These are phyloP conservation scores for Moricandia arvensis DNA, from an alignment of 345 rosid species.

Conservation along the genomic window DNA sequence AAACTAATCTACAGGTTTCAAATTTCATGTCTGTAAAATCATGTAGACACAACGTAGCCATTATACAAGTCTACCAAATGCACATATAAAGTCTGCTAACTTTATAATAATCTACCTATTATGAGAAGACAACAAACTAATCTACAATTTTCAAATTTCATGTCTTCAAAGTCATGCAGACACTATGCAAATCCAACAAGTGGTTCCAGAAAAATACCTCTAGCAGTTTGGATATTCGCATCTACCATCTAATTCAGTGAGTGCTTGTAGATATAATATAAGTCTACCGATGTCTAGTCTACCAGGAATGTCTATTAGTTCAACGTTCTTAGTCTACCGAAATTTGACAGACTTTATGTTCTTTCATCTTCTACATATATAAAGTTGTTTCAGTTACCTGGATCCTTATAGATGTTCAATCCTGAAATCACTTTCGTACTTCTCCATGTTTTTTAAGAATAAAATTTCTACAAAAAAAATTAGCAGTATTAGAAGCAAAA, in stretches of 20 bases:
- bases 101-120: background rate
- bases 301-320: background rate
- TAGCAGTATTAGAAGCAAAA: background rate
- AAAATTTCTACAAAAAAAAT: background rate
- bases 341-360: background rate
- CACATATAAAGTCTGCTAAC: too few relatives aligned
- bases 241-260: too few relatives aligned
- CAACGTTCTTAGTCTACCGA: background rate
- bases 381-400: background rate
- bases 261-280: too few relatives aligned
- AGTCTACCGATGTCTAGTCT: background rate
- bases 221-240: too few relatives aligned
- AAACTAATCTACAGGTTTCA: background rate
- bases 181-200: background rate
- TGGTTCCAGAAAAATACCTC: too few relatives aligned
- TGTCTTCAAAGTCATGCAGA: background rate
- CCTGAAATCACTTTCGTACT: background rate
- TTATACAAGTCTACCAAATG: background rate
- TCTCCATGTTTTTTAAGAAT: background rate
- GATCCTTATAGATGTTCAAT: background rate
- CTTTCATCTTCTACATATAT: background rate
- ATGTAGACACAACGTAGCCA: background rate
- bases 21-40: background rate
- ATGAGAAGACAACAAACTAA: background rate
- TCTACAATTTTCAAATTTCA: background rate